A percentile compares a stretch with the other conserved stretches of the same genome.
Conservation (phyloP, 345 rosid genomes). For the Euphorbia lathyris region DNA sequence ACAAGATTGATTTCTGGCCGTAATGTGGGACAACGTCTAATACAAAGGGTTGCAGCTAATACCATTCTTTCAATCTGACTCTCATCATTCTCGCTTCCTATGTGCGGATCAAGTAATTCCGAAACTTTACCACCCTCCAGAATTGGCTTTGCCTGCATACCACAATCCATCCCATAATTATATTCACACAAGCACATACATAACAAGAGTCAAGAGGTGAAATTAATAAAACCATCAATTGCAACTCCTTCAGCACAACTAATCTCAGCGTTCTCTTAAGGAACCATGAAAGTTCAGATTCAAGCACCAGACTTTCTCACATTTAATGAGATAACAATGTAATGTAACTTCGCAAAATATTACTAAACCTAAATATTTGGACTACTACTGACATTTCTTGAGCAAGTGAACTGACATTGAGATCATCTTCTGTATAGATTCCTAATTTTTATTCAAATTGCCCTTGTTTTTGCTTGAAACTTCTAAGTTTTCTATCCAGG, state of each 20-base stretch:
- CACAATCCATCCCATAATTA: conserved; percentile 12
- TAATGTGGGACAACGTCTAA: conserved; percentile 50
- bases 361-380: neutral
- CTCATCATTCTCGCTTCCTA: conserved; percentile 37
- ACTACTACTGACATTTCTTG: neutral
- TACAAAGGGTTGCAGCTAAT: conserved; percentile 78
- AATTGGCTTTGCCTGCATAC: conserved; percentile 76
- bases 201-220: too few species aligned
- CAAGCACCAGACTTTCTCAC: neutral
- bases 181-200: too few species aligned
- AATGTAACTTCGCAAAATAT: neutral
- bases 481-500: neutral
- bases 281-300: too few species aligned
- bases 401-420: neutral
- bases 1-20: conserved; percentile 79
- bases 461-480: neutral
- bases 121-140: conserved; percentile 59
- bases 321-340: neutral
- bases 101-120: conserved; percentile 65
- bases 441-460: neutral
- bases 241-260: neutral
- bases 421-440: neutral
- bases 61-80: conserved; percentile 66
- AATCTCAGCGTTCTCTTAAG: too few species aligned
- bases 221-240: neutral